Evolutionary conservation across 1,284 basidiomycete genomes (phyloP), one percentile per base, ranked within the genome.

Genomic region (Pseudozyma flocculosa): DNA sequence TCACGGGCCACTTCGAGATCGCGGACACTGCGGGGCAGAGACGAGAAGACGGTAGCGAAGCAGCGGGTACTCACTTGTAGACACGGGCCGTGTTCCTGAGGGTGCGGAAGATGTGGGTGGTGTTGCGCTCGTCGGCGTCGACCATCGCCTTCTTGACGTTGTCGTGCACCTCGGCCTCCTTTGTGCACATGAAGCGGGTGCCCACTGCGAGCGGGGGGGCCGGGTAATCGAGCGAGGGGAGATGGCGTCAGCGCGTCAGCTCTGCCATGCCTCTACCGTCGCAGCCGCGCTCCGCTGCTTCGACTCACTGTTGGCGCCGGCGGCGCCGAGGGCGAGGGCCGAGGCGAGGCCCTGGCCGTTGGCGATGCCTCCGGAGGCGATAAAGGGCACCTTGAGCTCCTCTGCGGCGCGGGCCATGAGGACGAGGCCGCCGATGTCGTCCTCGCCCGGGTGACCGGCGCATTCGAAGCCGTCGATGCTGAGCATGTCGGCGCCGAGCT

Each of bases 401-500:
- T 90, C 85, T 2, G 88, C 88, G 1, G 93, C 91, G 48, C 91
- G 84, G 2, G 92, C 92, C 68, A 92, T 88, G 78, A 96, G 80
- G 4, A 95, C 87, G n/a, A 96, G 75, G 5, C 89, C 90, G 11
- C 90, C 90, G 32, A 95, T 89, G 78, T 96, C 93, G 51, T 95
- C 89, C 76, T 96, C 93, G 58, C 92, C 92, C 5, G 92, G 92
- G 78, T 95, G 91, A 26, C 92, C 92, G 36, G 91, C 90, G 74
- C 88, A 88, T 46, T 89, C 75, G 29, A 71, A 72, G 22, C 75
- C 75, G 44, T 77, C 75, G 45, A 77, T 77, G 40, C 65, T 70
- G 26, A 95, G 76, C 46, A 90, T 82, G 80, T 95, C 90, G 21
- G 89, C 90, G 3, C 91, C 90, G 65, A 87, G 80, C 53, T 84